These are phyloP conservation scores for Chalciporus chontae DNA, from an alignment of 768 basidiomycete genomes.

Conservation along the genomic window DNA sequence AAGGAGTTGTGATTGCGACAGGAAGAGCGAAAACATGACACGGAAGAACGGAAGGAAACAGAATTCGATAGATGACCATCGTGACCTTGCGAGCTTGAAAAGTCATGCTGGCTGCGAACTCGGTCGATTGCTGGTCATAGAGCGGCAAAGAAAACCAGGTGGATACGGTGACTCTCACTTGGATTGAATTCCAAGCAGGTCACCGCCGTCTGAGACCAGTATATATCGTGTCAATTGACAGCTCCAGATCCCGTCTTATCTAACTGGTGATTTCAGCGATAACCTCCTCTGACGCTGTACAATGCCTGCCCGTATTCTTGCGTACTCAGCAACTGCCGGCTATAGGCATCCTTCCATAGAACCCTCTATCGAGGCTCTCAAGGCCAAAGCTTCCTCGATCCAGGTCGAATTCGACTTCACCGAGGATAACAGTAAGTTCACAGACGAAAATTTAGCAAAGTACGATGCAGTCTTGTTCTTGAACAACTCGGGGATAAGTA, in stretches of 20 bases:
- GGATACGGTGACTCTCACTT: too few relatives aligned
- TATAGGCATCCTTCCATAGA: conserved; percentile 79
- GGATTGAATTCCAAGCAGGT: too few relatives aligned
- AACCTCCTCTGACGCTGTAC: not conserved
- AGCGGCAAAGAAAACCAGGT: too few relatives aligned
- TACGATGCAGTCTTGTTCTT: conserved; percentile 72
- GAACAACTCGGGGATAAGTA: conserved; percentile 66
- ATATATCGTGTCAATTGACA: too few relatives aligned
- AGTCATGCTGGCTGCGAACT: not conserved
- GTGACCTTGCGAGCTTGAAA: not conserved
- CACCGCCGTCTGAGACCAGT: too few relatives aligned
- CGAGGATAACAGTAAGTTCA: conserved; percentile 59
- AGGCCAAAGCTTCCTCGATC: conserved; percentile 41
- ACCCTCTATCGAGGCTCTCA: conserved; percentile 57
- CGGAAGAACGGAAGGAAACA: conserved; percentile 2
- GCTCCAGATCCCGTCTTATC: too few relatives aligned
- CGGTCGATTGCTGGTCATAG: not conserved
- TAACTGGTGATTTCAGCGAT: too few relatives aligned
- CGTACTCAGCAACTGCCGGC: conserved; percentile 58
- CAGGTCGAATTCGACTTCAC: conserved; percentile 59
- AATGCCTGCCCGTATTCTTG: conserved; percentile 43
- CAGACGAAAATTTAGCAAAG: conserved; percentile 43
- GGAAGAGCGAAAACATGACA: conserved; percentile 14
- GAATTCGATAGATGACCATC: conserved; percentile 7
- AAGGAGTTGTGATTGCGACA: not conserved